Percentiles rank a stretch among this genome's conserved stretches.
phyloP scores from a whole-genome alignment of 225 moss, liverwort and hornwort species.

The Asterella californica region DNA sequence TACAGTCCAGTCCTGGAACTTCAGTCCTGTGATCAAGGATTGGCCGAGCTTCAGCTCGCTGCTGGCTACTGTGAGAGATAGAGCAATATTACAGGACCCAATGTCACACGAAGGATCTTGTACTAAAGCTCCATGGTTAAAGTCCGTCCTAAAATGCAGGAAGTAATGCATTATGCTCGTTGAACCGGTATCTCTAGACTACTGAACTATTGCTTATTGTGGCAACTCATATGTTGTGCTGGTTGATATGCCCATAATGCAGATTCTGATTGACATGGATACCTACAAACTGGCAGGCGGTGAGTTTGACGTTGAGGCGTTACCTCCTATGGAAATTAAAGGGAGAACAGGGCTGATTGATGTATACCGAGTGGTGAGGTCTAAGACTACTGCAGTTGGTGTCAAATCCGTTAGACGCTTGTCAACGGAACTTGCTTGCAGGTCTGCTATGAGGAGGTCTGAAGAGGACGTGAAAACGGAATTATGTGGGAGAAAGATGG shows the following conservation, averaged over 20 bases:
- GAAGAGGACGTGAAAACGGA: slow-evolving; percentile 20
- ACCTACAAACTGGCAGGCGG: slow-evolving; percentile 34
- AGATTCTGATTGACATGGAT: slow-evolving; percentile 49
- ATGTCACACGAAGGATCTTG: no score
- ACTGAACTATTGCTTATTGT: background rate
- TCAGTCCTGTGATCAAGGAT: no score
- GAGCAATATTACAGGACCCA: no score
- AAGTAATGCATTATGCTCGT: background rate
- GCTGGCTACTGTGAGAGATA: no score
- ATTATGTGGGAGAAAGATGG: slow-evolving; percentile 40
- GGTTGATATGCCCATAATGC: background rate
- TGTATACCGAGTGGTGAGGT: slow-evolving; percentile 34
- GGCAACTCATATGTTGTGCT: background rate
- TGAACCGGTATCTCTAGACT: no score
- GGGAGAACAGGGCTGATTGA: slow-evolving; percentile 44
- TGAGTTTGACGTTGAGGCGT: slow-evolving; percentile 32
- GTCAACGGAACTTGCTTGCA: background rate
- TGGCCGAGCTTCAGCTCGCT: no score
- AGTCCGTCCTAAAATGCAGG: background rate
- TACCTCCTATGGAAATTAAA: slow-evolving; percentile 50
- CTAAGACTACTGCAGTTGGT: slow-evolving; percentile 16
- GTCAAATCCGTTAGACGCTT: slow-evolving; percentile 4
- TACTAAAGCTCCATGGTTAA: no score
- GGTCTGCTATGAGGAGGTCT: slow-evolving; percentile 13
- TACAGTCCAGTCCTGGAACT: no score